These are phyloP conservation scores for Musa acuminata DNA, from an alignment of 176 grass and related monocot genomes.

Conservation along the genomic window DNA sequence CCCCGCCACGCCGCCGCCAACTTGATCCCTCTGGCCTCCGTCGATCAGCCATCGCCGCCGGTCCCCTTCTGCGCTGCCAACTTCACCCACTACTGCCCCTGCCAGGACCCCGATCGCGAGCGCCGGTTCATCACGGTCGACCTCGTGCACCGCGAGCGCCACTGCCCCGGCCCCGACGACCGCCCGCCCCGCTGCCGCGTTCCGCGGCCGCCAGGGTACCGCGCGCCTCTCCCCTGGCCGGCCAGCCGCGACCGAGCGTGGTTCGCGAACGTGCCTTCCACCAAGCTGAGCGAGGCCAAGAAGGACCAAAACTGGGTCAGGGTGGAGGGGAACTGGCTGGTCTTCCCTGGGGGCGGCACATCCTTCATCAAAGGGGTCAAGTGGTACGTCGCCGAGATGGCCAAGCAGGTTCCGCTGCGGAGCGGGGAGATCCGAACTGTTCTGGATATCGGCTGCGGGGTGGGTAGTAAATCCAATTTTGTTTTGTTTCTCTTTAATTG, in stretches of 20 bases:
- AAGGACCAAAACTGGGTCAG: constrained; percentile 25
- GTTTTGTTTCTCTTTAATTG: background rate
- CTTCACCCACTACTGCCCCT: constrained; percentile 40
- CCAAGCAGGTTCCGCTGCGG: constrained; percentile 44
- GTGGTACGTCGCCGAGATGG: constrained; percentile 61
- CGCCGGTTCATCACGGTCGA: background rate
- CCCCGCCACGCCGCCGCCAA: constrained; percentile 24
- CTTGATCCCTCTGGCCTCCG: constrained; percentile 16
- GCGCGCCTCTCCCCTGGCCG: constrained; percentile 44
- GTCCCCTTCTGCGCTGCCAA: constrained; percentile 49
- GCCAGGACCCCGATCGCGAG: constrained; percentile 42
- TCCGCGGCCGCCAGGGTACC: constrained; percentile 43
- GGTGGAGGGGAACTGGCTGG: constrained; percentile 45
- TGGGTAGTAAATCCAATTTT: constrained; percentile 1
- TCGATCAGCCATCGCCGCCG: constrained; percentile 1
- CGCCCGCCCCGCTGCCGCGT: constrained; percentile 43
- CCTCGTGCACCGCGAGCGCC: constrained; percentile 42
- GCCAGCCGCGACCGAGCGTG: constrained; percentile 41
- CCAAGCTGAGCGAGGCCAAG: constrained; percentile 11
- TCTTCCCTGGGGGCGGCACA: constrained; percentile 45
- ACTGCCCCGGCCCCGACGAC: constrained; percentile 36
- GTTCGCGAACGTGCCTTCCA: constrained; percentile 54
- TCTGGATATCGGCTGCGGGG: constrained; percentile 68
- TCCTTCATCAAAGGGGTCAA: constrained; percentile 33
- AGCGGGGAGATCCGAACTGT: constrained; percentile 44